Evolutionary conservation across 441 rosid species (phyloP).

Genomic region (Gossypium davidsonii): DNA sequence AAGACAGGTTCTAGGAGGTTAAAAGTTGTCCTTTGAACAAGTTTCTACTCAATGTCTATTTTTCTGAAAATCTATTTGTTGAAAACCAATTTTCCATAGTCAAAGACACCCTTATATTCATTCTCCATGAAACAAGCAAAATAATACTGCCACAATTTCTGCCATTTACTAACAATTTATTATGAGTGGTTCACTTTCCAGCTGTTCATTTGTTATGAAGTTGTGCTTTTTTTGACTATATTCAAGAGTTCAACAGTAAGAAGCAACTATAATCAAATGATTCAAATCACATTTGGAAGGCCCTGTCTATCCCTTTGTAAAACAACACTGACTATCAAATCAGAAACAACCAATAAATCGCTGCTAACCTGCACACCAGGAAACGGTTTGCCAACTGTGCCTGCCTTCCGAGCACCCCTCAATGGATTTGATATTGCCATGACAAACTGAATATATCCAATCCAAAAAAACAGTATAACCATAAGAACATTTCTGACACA

Average conservation of each 20-base stretch:
- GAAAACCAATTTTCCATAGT: constrained; percentile 2
- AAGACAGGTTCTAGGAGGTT: neutral
- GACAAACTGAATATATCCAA: constrained; percentile 53
- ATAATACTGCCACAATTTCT: neutral
- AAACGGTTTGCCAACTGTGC: constrained; percentile 94
- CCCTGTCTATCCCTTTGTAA: neutral
- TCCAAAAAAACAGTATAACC: constrained; percentile 1
- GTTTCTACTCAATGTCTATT: neutral
- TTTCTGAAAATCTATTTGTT: neutral
- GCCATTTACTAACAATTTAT: neutral
- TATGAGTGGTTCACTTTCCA: neutral
- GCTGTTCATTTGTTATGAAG: neutral
- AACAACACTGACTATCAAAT: neutral
- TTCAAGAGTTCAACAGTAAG: neutral
- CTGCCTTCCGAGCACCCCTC: constrained; percentile 68
- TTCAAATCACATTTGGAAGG: neutral
- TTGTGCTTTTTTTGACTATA: neutral
- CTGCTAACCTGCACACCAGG: constrained; percentile 82
- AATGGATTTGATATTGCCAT: constrained; percentile 94
- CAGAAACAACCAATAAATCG: neutral
- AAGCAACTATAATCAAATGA: neutral
- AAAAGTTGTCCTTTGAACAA: neutral
- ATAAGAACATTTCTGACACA: constrained; percentile 8
- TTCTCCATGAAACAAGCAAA: neutral
- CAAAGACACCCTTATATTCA: neutral